Conservation (phyloP, 2,329 filamentous ascomycete genomes). For the Talaromyces sp. region DNA sequence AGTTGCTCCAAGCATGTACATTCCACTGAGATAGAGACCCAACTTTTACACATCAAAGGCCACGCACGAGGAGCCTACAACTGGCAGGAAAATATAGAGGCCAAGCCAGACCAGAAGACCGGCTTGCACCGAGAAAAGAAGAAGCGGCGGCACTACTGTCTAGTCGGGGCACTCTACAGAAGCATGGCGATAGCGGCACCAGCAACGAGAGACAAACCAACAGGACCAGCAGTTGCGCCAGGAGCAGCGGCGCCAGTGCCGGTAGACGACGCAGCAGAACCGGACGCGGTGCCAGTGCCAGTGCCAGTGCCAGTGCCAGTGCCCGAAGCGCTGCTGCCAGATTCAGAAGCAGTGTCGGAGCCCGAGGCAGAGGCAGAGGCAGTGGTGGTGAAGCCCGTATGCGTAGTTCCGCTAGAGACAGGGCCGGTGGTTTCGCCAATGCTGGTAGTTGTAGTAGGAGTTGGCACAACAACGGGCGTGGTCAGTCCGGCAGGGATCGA, state of each 20-base stretch:
- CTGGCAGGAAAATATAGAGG: not conserved
- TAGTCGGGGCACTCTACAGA: constrained; percentile 28
- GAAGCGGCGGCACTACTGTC: not conserved
- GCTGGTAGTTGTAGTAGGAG: constrained; percentile 19
- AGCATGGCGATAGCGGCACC: constrained; percentile 41
- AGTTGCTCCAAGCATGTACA: not conserved
- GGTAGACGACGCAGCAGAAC: constrained; percentile 4
- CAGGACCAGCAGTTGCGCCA: constrained; percentile 31
- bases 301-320: constrained; percentile 19
- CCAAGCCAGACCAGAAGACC: not conserved
- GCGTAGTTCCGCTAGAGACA: constrained; percentile 16
- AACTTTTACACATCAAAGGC: not conserved
- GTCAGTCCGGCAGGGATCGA: constrained; percentile 40
- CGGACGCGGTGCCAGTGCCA: constrained; percentile 14
- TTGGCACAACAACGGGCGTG: constrained; percentile 19
- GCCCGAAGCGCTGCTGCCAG: constrained; percentile 13
- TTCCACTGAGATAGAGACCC: not conserved
- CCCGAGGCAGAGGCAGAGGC: constrained; percentile 17
- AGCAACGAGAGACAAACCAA: constrained; percentile 35
- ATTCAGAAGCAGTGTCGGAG: constrained; percentile 16
- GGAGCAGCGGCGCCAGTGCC: constrained; percentile 28
- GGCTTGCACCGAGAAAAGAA: not conserved
- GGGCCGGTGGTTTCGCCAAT: constrained; percentile 15
- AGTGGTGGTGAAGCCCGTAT: constrained; percentile 15
- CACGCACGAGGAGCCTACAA: not conserved